phyloP scores from a whole-genome alignment of 306 rosid species.

The Quercus cerris region DNA sequence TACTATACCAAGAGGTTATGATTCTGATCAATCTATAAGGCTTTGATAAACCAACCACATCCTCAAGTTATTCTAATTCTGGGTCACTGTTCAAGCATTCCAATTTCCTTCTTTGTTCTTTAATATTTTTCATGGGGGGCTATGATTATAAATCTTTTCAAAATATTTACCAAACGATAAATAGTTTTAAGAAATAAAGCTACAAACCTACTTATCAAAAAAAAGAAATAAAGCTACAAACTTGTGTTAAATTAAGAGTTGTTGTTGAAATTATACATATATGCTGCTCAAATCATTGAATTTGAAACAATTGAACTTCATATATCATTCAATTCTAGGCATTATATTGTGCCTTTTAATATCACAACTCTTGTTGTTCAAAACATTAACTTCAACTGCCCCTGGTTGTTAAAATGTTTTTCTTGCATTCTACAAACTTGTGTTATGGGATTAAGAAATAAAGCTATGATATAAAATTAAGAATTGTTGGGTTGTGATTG shows the following conservation, averaged over 20 bases:
- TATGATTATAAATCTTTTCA: not conserved
- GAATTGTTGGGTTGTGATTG: not conserved
- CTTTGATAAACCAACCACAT: not conserved
- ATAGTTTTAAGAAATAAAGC: not conserved
- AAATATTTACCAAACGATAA: not conserved
- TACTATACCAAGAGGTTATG: not conserved
- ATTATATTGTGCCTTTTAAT: not conserved
- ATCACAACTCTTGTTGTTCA: not conserved
- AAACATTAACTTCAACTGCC: not conserved
- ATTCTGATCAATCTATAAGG: not conserved
- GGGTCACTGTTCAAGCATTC: not conserved
- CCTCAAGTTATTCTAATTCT: not conserved
- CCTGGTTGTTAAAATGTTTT: too few relatives aligned
- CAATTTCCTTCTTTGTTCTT: not conserved
- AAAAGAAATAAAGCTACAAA: not conserved
- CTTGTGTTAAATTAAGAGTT: not conserved
- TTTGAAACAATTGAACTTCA: not conserved
- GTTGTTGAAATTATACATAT: not conserved
- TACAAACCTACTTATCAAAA: too few relatives aligned
- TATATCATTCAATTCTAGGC: not conserved
- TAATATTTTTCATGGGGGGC: too few relatives aligned
- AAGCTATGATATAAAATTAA: too few relatives aligned
- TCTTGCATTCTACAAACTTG: too few relatives aligned
- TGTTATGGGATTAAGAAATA: not conserved
- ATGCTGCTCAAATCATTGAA: not conserved